Conservation (phyloP, 495 filamentous ascomycete genomes). For the Astrothelium macrocarpum region DNA sequence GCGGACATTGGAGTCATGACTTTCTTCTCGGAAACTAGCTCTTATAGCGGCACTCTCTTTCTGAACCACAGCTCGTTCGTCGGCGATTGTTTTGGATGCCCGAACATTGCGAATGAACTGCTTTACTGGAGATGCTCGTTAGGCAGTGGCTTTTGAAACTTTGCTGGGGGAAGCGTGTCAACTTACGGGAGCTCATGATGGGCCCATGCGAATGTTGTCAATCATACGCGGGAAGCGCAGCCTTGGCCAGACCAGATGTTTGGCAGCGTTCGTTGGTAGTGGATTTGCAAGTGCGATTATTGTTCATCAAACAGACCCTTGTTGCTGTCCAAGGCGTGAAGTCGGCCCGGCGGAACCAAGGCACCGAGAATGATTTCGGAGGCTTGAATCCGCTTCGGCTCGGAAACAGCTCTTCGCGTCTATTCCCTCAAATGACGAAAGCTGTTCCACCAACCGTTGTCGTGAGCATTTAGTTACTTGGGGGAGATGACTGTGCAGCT, state of each 20-base stretch:
- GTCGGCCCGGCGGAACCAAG: background rate
- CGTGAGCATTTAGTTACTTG: background rate
- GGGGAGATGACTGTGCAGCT: background rate
- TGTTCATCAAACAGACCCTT: background rate
- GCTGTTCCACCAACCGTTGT: too few relatives aligned
- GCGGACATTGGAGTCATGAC: slow-evolving; percentile 77
- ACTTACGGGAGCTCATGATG: slow-evolving; percentile 62
- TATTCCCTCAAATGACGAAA: background rate
- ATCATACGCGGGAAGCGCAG: background rate
- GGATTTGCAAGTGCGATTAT: background rate
- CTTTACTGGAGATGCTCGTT: slow-evolving; percentile 57
- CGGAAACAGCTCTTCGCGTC: background rate
- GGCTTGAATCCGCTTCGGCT: background rate
- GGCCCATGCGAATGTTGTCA: slow-evolving; percentile 8
- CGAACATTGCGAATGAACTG: slow-evolving; percentile 99
- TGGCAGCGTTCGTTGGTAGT: background rate
- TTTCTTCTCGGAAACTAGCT: slow-evolving; percentile 95
- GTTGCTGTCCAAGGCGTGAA: background rate
- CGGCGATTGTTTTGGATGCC: slow-evolving; percentile 95
- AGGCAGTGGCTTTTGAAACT: slow-evolving; percentile 18
- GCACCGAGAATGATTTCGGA: background rate
- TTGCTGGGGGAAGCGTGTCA: slow-evolving; percentile 25
- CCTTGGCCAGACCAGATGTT: background rate
- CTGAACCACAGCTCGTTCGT: slow-evolving; percentile 94
- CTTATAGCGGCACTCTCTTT: slow-evolving; percentile 97